A percentile compares a stretch with the other conserved stretches of the same genome.
These are phyloP conservation scores for Skeletonema marinoi DNA, from an alignment of 108 stramenopile species.

Conservation along the genomic window DNA sequence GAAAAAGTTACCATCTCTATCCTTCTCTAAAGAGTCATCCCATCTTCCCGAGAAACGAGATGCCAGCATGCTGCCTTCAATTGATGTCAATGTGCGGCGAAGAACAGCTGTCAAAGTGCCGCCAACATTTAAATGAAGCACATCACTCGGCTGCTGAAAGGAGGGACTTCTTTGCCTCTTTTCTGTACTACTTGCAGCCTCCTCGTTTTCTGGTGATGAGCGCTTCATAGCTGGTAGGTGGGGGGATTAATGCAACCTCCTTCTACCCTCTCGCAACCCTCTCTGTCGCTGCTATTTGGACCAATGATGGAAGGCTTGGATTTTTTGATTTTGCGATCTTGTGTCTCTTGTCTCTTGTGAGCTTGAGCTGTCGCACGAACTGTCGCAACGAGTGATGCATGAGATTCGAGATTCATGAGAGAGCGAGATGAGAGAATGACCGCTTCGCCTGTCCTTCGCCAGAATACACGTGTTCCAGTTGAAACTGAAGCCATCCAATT, in stretches of 20 bases:
- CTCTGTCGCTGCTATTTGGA: not conserved
- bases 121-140: slow-evolving; percentile 68
- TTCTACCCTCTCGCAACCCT: not conserved
- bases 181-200: not conserved
- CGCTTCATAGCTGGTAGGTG: not conserved
- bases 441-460: not conserved
- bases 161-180: not conserved
- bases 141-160: slow-evolving; percentile 31
- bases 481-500: not conserved
- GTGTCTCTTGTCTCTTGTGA: too few species aligned
- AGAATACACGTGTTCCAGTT: not conserved
- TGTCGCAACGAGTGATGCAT: too few species aligned
- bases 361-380: too few species aligned
- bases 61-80: slow-evolving; percentile 65
- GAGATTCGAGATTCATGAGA: not conserved
- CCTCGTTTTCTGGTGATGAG: not conserved
- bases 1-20: slow-evolving; percentile 64
- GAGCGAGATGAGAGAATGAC: not conserved
- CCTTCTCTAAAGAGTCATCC: slow-evolving; percentile 63
- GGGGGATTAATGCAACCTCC: not conserved
- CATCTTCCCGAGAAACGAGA: slow-evolving; percentile 66
- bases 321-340: too few species aligned
- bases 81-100: slow-evolving; percentile 60
- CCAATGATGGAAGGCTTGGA: too few species aligned
- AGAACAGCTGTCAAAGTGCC: slow-evolving; percentile 55